These are phyloP conservation scores for Neurospora hispaniola DNA, from an alignment of 495 filamentous ascomycete genomes.

Conservation along the genomic window DNA sequence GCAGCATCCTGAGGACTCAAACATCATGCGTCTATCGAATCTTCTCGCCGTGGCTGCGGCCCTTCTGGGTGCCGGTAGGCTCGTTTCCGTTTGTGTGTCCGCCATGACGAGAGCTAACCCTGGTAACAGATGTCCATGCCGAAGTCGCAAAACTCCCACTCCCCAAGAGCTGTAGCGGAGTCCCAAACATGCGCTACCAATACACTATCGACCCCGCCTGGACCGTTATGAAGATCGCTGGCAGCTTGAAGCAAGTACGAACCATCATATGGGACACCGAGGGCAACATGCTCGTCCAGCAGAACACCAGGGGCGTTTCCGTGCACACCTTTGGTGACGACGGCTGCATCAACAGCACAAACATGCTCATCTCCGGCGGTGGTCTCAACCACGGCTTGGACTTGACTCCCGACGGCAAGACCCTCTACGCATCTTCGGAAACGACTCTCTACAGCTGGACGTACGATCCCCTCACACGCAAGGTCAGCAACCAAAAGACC, in stretches of 20 bases:
- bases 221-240: conserved; percentile 43
- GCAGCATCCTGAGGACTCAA: background rate
- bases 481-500: conserved; percentile 34
- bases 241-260: conserved; percentile 42
- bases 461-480: conserved; percentile 41
- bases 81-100: background rate
- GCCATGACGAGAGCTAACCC: background rate
- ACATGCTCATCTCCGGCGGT: conserved; percentile 26
- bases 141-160: conserved; percentile 16
- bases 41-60: conserved; percentile 8
- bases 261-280: conserved; percentile 48
- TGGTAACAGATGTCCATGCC: conserved; percentile 5
- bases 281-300: conserved; percentile 51
- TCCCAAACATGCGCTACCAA: conserved; percentile 19
- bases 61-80: conserved; percentile 19
- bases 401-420: conserved; percentile 48
- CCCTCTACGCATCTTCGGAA: conserved; percentile 52
- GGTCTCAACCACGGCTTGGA: conserved; percentile 59
- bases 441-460: conserved; percentile 47
- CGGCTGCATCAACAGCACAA: conserved; percentile 33
- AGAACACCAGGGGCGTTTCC: conserved; percentile 42
- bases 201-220: conserved; percentile 45
- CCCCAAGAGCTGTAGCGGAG: conserved; percentile 25
- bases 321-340: conserved; percentile 41
- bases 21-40: conserved; percentile 18